Conservation (phyloP, 805 yeast genomes). For the Wickerhamomyces queroliae region DNA sequence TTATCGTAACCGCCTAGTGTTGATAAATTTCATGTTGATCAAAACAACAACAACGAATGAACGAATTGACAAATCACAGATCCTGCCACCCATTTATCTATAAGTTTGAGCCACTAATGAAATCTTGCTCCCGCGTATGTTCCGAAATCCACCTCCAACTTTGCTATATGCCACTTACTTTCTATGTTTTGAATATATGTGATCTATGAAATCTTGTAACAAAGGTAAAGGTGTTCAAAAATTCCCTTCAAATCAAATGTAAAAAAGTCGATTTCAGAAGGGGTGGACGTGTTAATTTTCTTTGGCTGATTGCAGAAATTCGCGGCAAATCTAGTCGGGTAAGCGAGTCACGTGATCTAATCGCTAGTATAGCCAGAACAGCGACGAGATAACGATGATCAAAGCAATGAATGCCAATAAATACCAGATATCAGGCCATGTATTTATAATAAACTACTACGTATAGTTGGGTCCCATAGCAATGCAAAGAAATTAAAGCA, state of each 20-base stretch:
- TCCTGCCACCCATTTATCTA: no score
- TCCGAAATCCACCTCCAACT: no score
- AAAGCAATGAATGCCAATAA: slow-evolving; percentile 1
- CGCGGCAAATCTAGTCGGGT: background rate
- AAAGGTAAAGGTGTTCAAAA: background rate
- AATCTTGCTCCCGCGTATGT: no score
- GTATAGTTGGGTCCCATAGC: background rate
- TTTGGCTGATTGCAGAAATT: no score
- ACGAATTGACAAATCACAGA: no score
- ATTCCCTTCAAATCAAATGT: background rate
- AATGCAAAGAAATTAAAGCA: background rate
- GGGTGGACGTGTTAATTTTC: slow-evolving; percentile 2
- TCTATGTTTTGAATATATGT: background rate
- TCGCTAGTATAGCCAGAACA: no score
- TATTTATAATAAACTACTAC: no score
- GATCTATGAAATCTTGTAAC: background rate
- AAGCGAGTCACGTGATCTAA: background rate
- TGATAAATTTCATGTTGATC: no score
- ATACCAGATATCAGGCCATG: no score
- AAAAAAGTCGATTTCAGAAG: background rate
- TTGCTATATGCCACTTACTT: background rate
- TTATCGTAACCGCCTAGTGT: no score
- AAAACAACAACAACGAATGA: no score
- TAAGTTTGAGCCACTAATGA: no score
- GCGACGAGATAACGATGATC: background rate